phyloP scores from a whole-genome alignment of 2,329 filamentous ascomycete species.

The Myriosclerotinia scirpicola region DNA sequence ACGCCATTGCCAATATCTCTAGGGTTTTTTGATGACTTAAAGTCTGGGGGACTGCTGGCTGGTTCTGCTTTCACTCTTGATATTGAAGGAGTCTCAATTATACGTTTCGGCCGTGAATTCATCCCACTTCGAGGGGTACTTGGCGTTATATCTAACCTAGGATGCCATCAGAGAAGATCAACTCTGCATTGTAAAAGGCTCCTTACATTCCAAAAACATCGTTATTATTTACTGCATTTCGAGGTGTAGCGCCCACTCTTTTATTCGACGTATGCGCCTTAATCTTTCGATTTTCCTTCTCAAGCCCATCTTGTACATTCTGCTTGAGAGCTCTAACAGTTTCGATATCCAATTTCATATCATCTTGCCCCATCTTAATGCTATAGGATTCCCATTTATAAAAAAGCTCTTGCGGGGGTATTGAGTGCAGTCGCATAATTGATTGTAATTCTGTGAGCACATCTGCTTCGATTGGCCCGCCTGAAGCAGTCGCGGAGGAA shows the following conservation, averaged over 20 bases:
- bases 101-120: conserved; percentile 34
- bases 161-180: conserved; percentile 31
- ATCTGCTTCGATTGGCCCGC: conserved; percentile 63
- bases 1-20: neutral
- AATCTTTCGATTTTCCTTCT: conserved; percentile 66
- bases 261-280: conserved; percentile 66
- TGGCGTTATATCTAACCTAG: conserved; percentile 66
- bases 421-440: conserved; percentile 79
- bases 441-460: conserved; percentile 79
- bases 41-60: conserved; percentile 48
- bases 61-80: conserved; percentile 49
- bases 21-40: conserved; percentile 43
- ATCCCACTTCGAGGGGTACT: conserved; percentile 51
- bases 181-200: neutral
- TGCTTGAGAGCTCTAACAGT: conserved; percentile 79
- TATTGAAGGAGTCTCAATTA: conserved; percentile 50
- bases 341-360: conserved; percentile 68
- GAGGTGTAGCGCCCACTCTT: conserved; percentile 61
- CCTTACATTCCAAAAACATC: conserved; percentile 83
- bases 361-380: conserved; percentile 86
- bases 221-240: conserved; percentile 53
- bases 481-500: conserved; percentile 27
- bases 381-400: conserved; percentile 99
- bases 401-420: conserved; percentile 83
- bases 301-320: conserved; percentile 79